Evolutionary conservation across 306 rosid species (phyloP).

Genomic region (Rosa chinensis): DNA sequence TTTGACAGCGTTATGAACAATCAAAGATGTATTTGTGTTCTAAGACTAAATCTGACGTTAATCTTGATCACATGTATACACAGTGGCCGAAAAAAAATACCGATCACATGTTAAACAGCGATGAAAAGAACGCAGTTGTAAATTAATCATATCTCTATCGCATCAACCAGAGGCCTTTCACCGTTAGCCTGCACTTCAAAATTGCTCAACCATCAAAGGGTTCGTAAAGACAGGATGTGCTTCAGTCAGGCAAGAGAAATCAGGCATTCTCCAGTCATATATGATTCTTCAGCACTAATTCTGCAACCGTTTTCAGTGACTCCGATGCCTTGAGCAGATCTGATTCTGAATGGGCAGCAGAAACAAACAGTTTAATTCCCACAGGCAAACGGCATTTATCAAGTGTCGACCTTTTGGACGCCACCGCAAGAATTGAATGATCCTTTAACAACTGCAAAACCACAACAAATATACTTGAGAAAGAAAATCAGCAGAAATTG

Average conservation of each 20-base stretch:
- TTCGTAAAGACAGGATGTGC: not conserved
- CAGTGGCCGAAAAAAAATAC: not conserved
- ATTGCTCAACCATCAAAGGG: constrained; percentile 12
- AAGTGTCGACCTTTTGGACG: constrained; percentile 74
- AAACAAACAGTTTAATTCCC: constrained; percentile 79
- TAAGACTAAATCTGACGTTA: constrained; percentile 8
- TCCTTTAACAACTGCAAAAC: constrained; percentile 67
- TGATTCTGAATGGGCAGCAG: constrained; percentile 77
- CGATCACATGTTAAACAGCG: not conserved
- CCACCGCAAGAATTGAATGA: constrained; percentile 62
- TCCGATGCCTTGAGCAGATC: constrained; percentile 74
- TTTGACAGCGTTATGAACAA: not conserved
- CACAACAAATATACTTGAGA: constrained; percentile 21
- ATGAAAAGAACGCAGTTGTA: constrained; percentile 1
- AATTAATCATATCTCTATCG: not conserved
- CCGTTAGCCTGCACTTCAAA: constrained; percentile 17
- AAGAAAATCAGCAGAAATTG: constrained; percentile 4
- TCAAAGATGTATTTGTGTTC: not conserved
- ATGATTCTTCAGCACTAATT: constrained; percentile 51
- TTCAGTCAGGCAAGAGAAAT: not conserved
- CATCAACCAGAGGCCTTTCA: constrained; percentile 16
- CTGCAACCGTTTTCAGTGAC: constrained; percentile 69
- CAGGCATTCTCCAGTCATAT: constrained; percentile 25
- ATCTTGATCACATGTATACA: constrained; percentile 1
- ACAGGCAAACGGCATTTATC: constrained; percentile 78